Evolutionary conservation across 2,329 filamentous ascomycete species (phyloP), one percentile per base, ranked within the genome.

Genomic region (Colletotrichum sp.): DNA sequence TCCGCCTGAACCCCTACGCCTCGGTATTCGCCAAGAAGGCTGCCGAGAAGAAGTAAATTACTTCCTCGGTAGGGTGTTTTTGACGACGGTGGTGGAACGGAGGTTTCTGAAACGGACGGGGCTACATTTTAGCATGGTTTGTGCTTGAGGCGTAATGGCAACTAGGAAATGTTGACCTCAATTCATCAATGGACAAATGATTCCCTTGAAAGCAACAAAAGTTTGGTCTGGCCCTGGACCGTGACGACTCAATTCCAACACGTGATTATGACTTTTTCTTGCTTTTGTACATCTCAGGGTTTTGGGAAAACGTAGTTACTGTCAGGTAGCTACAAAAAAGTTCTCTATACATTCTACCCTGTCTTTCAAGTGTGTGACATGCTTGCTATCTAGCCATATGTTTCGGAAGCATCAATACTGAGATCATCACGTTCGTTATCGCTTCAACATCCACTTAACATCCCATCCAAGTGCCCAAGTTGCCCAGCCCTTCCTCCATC

Each of bases 1-100:
- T 99, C 86, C 95, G 97, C 84, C 95, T 99, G 88, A 99, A 99
- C 94, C 97, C 97, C 79, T 99, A 99, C 90, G 96, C 97, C 82
- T 91, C 94, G 83, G 93, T 95, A 79, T 99, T 98, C 90, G 90
- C 93, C 82, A 95, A 98, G 92, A 92, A 95, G 84, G 76, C 76
- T 55, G 88, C 71, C 68, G 88, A 92, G 88, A 91, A 92, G 88
- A 78, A 78, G 73, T 75, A 76, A 68, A 24, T 55, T 52, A 21
- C n/a, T n/a, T 28, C 49, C 52, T 65, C 60, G 59, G 32, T 24
- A 39, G 36, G 66, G 70, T 71, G 69, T 68, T 34, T 68, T 64
- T 76, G 72, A 76, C 63, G 55, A 39, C 44, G 59, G 71, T 59
- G 69, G 73, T 75, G 73, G 75, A 69, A 71, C 59, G 69, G 21